phyloP scores from a whole-genome alignment of 371 early-diverging fungal species.

The Quaeritorhiza haematococci region DNA sequence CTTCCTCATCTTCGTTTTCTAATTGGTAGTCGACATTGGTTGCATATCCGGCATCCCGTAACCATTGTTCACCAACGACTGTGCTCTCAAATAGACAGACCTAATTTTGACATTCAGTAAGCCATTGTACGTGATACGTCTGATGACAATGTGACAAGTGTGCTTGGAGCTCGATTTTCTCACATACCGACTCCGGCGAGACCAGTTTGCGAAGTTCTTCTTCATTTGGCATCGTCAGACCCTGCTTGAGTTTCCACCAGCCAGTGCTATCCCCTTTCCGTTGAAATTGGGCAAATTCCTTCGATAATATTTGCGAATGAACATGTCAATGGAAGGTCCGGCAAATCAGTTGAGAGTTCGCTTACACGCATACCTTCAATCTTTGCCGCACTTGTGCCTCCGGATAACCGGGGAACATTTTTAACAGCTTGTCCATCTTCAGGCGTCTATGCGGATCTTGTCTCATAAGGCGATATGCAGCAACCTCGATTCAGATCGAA shows the following conservation, averaged over 20 bases:
- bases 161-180: too few relatives aligned
- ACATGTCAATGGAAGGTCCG: conserved; percentile 4
- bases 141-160: neutral
- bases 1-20: conserved; percentile 52
- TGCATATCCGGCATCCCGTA: conserved; percentile 91
- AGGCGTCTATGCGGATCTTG: conserved; percentile 63
- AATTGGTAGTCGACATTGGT: too few relatives aligned
- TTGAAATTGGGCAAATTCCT: conserved; percentile 96
- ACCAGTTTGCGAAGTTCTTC: conserved; percentile 92
- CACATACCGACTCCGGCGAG: conserved; percentile 93
- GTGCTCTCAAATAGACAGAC: conserved; percentile 96
- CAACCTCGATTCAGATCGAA: conserved; percentile 27
- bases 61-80: conserved; percentile 91
- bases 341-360: neutral
- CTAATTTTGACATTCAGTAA: too few relatives aligned
- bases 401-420: conserved; percentile 78
- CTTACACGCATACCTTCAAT: conserved; percentile 26
- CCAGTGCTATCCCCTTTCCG: conserved; percentile 88
- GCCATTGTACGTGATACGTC: too few relatives aligned
- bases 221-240: conserved; percentile 78
- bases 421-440: conserved; percentile 57
- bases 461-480: conserved; percentile 80
- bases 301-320: conserved; percentile 37
- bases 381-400: conserved; percentile 83
- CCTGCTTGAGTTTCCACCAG: conserved; percentile 89